These are phyloP conservation scores for Apiotrichum mycotoxinovorans DNA, from an alignment of 1,284 basidiomycete genomes.

Conservation along the genomic window DNA sequence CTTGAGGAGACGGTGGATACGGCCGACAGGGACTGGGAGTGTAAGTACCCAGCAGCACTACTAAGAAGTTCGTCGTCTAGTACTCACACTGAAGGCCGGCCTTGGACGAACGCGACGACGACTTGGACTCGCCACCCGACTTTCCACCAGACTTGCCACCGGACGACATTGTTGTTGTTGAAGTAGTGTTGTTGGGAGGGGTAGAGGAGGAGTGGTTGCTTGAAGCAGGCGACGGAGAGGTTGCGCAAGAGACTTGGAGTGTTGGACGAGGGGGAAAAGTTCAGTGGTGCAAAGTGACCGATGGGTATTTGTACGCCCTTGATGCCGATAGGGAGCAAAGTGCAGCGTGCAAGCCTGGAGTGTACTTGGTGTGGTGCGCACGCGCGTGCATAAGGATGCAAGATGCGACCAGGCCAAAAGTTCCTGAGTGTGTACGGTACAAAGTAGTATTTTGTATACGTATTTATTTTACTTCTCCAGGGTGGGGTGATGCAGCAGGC, in stretches of 20 bases:
- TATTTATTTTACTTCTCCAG: too few species aligned
- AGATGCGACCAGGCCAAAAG: too few species aligned
- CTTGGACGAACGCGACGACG: slow-evolving; percentile 72
- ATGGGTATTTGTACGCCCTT: too few species aligned
- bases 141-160: slow-evolving; percentile 55
- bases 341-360: too few species aligned
- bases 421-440: too few species aligned
- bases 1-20: slow-evolving; percentile 82
- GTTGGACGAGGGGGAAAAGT: slow-evolving; percentile 20
- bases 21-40: slow-evolving; percentile 73
- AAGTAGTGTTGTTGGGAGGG: slow-evolving; percentile 32
- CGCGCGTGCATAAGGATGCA: too few species aligned
- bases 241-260: slow-evolving; percentile 11
- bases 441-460: not conserved
- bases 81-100: slow-evolving; percentile 68
- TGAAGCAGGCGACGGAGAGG: slow-evolving; percentile 8
- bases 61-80: too few species aligned
- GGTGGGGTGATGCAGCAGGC: too few species aligned
- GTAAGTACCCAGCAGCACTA: too few species aligned
- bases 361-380: too few species aligned
- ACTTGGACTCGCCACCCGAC: slow-evolving; percentile 53
- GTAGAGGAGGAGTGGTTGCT: slow-evolving; percentile 17
- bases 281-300: slow-evolving; percentile 5
- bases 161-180: slow-evolving; percentile 56
- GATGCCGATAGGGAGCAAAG: too few species aligned